A percentile compares a stretch with the other conserved stretches of the same genome.
These are phyloP conservation scores for Aulographum hederae DNA, from an alignment of 2,329 filamentous ascomycete genomes.

Conservation along the genomic window DNA sequence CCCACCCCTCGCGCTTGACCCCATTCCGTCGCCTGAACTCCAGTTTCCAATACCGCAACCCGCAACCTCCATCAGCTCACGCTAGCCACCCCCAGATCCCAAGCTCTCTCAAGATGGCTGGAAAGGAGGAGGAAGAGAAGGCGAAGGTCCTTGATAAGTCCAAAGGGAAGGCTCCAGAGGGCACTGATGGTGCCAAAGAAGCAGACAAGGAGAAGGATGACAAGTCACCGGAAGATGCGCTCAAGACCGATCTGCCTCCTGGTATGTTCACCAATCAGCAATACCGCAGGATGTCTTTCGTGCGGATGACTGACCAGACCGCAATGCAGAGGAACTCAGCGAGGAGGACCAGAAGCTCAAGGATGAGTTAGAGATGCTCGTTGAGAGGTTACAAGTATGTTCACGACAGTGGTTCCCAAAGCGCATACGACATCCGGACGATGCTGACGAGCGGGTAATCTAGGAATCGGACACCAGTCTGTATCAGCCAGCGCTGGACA, in stretches of 20 bases:
- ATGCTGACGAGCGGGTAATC: slow-evolving; percentile 8
- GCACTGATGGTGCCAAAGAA: slow-evolving; percentile 40
- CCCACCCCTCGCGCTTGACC: background rate
- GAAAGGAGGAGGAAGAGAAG: slow-evolving; percentile 72
- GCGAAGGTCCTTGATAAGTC: slow-evolving; percentile 78
- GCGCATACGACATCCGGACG: slow-evolving; percentile 1
- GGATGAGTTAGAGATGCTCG: slow-evolving; percentile 92
- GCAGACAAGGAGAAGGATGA: slow-evolving; percentile 48
- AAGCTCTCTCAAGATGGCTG: slow-evolving; percentile 44
- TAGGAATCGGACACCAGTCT: slow-evolving; percentile 75
- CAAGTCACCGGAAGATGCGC: no score
- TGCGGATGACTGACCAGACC: no score
- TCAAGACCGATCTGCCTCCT: slow-evolving; percentile 40
- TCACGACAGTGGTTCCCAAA: background rate
- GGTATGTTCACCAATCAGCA: slow-evolving; percentile 23
- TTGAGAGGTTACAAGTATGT: slow-evolving; percentile 73
- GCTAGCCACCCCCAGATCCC: background rate
- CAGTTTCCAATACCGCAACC: no score
- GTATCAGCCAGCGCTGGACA: slow-evolving; percentile 82
- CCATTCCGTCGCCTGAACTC: background rate
- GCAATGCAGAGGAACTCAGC: slow-evolving; percentile 65
- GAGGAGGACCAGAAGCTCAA: slow-evolving; percentile 98
- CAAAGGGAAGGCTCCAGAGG: slow-evolving; percentile 77
- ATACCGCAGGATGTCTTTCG: no score
- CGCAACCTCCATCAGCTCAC: background rate